A percentile compares a stretch with the other conserved stretches of the same genome.
These are phyloP conservation scores for Carpinus fangiana DNA, from an alignment of 306 rosid species.

Conservation along the genomic window DNA sequence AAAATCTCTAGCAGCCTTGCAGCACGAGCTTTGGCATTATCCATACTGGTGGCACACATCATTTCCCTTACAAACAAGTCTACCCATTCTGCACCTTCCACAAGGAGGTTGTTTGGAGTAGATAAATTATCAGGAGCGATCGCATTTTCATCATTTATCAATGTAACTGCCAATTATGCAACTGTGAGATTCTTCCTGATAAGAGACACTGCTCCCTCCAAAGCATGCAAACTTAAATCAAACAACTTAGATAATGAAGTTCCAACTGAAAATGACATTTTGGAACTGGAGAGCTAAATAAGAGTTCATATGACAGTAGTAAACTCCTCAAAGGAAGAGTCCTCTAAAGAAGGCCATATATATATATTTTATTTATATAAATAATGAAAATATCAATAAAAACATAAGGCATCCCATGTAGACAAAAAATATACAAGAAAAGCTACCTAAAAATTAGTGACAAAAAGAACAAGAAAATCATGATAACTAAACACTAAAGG, in stretches of 20 bases:
- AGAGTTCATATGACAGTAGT: background rate
- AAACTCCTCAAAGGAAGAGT: background rate
- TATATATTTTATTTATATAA: too few species aligned
- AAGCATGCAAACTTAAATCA: background rate
- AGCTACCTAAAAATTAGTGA: too few species aligned
- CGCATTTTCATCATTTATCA: slow-evolving; percentile 38
- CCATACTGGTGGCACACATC: slow-evolving; percentile 70
- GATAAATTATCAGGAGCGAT: slow-evolving; percentile 47
- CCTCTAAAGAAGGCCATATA: background rate
- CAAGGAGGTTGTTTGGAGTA: slow-evolving; percentile 54
- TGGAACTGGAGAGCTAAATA: background rate
- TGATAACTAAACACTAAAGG: too few species aligned
- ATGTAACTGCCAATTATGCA: slow-evolving; percentile 39
- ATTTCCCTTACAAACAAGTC: slow-evolving; percentile 85
- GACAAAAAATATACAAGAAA: too few species aligned
- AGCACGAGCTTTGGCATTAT: slow-evolving; percentile 85
- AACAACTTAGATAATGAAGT: background rate
- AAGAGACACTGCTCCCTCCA: background rate
- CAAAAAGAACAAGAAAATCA: too few species aligned
- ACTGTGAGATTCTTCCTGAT: slow-evolving; percentile 3
- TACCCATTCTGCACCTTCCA: slow-evolving; percentile 86
- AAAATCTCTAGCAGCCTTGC: slow-evolving; percentile 73
- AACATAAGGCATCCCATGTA: too few species aligned
- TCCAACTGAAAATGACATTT: background rate
- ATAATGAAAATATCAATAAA: too few species aligned